A percentile compares a stretch with the other conserved stretches of the same genome.
Evolutionary conservation across 345 rosid species (phyloP).

Genomic region (Passiflora organensis): DNA sequence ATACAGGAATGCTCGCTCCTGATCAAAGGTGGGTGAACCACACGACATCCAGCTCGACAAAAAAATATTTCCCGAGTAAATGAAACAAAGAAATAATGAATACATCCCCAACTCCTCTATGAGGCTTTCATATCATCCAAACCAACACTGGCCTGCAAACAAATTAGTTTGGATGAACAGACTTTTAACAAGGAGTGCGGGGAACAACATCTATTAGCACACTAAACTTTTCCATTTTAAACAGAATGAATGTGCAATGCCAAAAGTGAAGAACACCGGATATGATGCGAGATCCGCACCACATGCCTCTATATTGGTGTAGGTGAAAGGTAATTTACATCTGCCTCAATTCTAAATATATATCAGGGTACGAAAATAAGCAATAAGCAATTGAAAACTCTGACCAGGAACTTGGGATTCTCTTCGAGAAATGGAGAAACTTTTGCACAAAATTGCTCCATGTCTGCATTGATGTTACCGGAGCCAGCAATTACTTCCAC

Average conservation of each 20-base stretch:
- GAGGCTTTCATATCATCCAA: conserved; percentile 89
- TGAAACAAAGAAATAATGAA: not conserved
- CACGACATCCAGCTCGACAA: too few relatives aligned
- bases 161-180: conserved; percentile 9
- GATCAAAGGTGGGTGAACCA: too few relatives aligned
- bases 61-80: too few relatives aligned
- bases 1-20: too few relatives aligned
- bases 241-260: too few relatives aligned
- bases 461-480: conserved; percentile 71
- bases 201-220: not conserved
- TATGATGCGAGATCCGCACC: too few relatives aligned
- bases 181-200: not conserved
- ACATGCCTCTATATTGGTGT: too few relatives aligned
- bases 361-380: not conserved
- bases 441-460: conserved; percentile 69
- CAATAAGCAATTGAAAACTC: conserved; percentile 12
- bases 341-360: not conserved
- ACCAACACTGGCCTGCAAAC: conserved; percentile 70
- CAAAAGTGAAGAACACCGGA: too few relatives aligned
- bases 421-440: conserved; percentile 79
- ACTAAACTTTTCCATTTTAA: too few relatives aligned
- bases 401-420: conserved; percentile 95
- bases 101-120: conserved; percentile 12
- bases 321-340: too few relatives aligned
- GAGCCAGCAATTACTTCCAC: conserved; percentile 80